Percentiles rank a stretch among this genome's conserved stretches.
Evolutionary conservation across 352 stramenopile species (phyloP).

Genomic region (Phytophthora vignae): DNA sequence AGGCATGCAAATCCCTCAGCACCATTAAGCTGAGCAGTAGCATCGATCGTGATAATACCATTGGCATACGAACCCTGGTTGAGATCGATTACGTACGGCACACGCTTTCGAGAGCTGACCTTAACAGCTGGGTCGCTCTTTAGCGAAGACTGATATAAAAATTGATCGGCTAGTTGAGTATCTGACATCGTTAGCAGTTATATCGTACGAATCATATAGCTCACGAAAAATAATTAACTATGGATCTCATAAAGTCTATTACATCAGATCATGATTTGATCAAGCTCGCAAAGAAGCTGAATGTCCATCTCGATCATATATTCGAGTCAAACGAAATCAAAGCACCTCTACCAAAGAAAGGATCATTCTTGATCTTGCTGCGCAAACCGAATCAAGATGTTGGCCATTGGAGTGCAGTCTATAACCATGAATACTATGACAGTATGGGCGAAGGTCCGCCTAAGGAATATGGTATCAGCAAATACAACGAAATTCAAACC

Average conservation of each 20-base stretch:
- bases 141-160: too few relatives aligned
- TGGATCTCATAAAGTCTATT: too few relatives aligned
- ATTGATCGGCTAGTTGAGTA: too few relatives aligned
- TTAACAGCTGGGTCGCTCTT: not conserved
- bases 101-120: not conserved
- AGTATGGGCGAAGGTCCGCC: not conserved
- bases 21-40: slow-evolving; percentile 13
- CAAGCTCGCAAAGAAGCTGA: too few relatives aligned
- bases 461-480: not conserved
- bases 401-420: not conserved
- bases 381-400: not conserved
- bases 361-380: too few relatives aligned
- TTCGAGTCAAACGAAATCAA: not conserved
- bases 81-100: slow-evolving; percentile 1
- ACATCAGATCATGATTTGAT: too few relatives aligned
- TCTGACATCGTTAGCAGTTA: too few relatives aligned
- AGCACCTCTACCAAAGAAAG: too few relatives aligned
- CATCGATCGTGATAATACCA: slow-evolving; percentile 11
- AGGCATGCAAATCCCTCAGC: slow-evolving; percentile 11
- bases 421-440: slow-evolving; percentile 2
- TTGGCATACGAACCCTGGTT: slow-evolving; percentile 4
- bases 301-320: not conserved
- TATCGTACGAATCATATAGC: too few relatives aligned
- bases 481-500: slow-evolving; percentile 4
- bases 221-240: too few relatives aligned